Base-by-base conservation (phyloP, 1,139 yeast species). In the Candida dubliniensis region DNA sequence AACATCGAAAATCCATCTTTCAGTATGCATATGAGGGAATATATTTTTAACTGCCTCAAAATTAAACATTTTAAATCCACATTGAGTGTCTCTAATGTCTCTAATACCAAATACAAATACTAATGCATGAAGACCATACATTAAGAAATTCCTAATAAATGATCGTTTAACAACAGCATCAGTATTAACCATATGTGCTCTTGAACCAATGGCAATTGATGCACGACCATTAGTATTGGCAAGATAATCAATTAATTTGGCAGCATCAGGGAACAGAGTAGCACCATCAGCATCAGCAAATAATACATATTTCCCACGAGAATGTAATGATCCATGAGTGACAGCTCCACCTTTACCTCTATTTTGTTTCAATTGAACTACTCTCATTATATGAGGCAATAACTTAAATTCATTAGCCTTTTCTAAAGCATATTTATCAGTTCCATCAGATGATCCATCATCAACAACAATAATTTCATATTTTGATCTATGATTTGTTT, bases 251-350 rank as follows among this genome's bases (percentile, higher is more conserved):
- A 83, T 54, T 48, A 93, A 71, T 47, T 77, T 78, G 3, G 61
- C 61, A 23, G 87, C 72, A 60, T 91, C 97, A 18, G 79, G 62
- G 60, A 95, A 93, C 57, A 75, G 76, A 23, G 96, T 86, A 3
- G 99, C 99, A 27, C 99, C 99, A 62, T 93, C 99, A 0, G 99
- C 99, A 66, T 93, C 99, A 4, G 96, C 98, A 71, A 93, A 93
- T 13, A 93, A 74, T 9, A 82, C 81, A 57, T 78, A 84, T 49
- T 74, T 63, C 9, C 99, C 99, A 40, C 89, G 72, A 8, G 84
- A 67, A 58, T 82, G 84, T 57, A 85, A 77, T 66, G 93, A 71
- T 3, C 99, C 99, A 62, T 93, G 98, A 13, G 96, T 82, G 0
- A 95, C 99, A 0, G 98, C 99, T 8, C 99, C 99, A 15, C 99